Evolutionary conservation across 495 filamentous ascomycete species (phyloP).

Genomic region (Penicillium steckii): DNA sequence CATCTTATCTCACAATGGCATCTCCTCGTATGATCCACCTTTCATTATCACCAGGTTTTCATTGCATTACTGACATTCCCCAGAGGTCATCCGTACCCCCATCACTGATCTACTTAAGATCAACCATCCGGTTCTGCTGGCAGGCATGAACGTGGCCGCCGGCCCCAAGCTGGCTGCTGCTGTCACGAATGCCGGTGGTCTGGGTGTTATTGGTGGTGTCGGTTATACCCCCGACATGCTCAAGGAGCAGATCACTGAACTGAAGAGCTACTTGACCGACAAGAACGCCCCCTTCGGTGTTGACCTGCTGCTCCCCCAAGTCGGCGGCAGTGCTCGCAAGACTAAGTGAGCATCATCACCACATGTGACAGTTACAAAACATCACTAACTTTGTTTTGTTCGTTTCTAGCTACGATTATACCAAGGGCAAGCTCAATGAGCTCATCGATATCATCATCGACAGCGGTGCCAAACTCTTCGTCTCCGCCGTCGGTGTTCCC

Average conservation of each 20-base stretch:
- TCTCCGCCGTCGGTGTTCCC: slow-evolving; percentile 93
- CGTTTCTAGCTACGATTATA: slow-evolving; percentile 88
- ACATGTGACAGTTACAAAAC: background rate
- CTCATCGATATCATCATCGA: slow-evolving; percentile 91
- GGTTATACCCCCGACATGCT: slow-evolving; percentile 98
- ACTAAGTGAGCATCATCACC: slow-evolving; percentile 67
- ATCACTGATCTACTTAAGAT: slow-evolving; percentile 95
- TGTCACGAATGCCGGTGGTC: slow-evolving; percentile 93
- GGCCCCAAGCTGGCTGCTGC: slow-evolving; percentile 96
- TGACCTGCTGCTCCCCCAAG: slow-evolving; percentile 90
- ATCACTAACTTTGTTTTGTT: slow-evolving; percentile 17
- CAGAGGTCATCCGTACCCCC: slow-evolving; percentile 84
- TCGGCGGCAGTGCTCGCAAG: slow-evolving; percentile 89
- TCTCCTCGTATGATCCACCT: slow-evolving; percentile 68
- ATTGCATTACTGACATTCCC: background rate
- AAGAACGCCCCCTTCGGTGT: slow-evolving; percentile 99
- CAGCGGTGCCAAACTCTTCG: slow-evolving; percentile 86
- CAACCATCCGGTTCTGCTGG: slow-evolving; percentile 92
- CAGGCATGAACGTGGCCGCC: slow-evolving; percentile 98
- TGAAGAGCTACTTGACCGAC: slow-evolving; percentile 85
- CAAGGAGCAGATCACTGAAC: slow-evolving; percentile 86
- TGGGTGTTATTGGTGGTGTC: slow-evolving; percentile 95
- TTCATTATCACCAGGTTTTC: background rate
- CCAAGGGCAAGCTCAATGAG: slow-evolving; percentile 94
- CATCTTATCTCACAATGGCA: slow-evolving; percentile 58